Percentiles rank a stretch among this genome's conserved stretches.
phyloP scores from a whole-genome alignment of 106 monocot species.

The Cymbidium sinense region DNA sequence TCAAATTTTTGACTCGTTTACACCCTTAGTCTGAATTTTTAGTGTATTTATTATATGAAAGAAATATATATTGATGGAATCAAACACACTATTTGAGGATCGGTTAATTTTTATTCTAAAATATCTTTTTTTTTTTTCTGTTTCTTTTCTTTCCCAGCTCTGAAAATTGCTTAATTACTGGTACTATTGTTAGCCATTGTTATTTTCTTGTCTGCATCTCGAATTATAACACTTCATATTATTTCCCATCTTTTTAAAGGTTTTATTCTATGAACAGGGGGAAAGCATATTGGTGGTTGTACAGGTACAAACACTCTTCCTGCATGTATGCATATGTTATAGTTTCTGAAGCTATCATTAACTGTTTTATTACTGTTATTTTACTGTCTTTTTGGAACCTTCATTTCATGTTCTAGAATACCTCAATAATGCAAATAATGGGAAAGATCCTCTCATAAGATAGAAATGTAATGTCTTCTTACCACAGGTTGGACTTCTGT shows the following conservation, averaged over 20 bases:
- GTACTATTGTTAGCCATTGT: background rate
- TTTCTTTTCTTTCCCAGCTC: background rate
- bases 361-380: background rate
- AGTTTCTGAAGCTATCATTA: background rate
- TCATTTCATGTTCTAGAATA: too few species aligned
- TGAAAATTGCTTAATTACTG: background rate
- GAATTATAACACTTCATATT: background rate
- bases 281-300: conserved; percentile 95
- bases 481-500: background rate
- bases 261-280: conserved; percentile 46
- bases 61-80: background rate
- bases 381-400: background rate
- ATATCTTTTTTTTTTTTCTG: background rate
- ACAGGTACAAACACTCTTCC: conserved; percentile 50
- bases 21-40: background rate
- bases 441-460: background rate
- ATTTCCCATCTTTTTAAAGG: conserved; percentile 1
- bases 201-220: too few species aligned
- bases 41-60: too few species aligned
- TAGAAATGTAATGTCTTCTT: background rate
- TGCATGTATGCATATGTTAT: background rate
- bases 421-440: too few species aligned
- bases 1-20: too few species aligned
- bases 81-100: background rate
- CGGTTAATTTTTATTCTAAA: background rate